Percentiles rank a stretch among this genome's conserved stretches.
These are phyloP conservation scores for Streptanthus diversifolius DNA, from an alignment of 345 rosid species.

Conservation along the genomic window DNA sequence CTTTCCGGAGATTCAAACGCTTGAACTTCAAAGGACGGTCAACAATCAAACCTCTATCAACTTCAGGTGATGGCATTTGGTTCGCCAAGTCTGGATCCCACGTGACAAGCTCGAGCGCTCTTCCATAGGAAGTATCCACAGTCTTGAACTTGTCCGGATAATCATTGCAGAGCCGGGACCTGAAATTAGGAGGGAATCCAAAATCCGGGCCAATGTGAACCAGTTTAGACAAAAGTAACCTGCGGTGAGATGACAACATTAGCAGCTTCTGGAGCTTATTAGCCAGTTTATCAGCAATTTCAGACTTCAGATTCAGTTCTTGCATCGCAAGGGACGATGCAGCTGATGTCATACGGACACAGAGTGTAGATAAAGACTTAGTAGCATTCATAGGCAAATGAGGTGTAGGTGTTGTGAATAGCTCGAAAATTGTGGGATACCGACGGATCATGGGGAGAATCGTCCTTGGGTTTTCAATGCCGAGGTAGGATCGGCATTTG, in stretches of 20 bases:
- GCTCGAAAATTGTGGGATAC: constrained; percentile 76
- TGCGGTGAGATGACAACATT: constrained; percentile 70
- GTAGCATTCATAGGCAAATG: constrained; percentile 76
- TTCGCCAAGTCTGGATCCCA: constrained; percentile 67
- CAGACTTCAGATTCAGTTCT: constrained; percentile 54
- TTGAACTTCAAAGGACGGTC: constrained; percentile 85
- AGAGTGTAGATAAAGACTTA: constrained; percentile 53
- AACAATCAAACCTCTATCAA: constrained; percentile 51
- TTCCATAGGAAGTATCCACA: constrained; percentile 75
- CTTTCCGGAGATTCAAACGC: constrained; percentile 67
- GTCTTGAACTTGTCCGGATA: constrained; percentile 68
- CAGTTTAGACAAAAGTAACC: constrained; percentile 72
- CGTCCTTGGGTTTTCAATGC: constrained; percentile 49
- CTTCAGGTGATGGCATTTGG: constrained; percentile 41
- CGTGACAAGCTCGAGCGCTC: constrained; percentile 76
- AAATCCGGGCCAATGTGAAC: constrained; percentile 87
- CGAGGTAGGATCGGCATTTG: constrained; percentile 70
- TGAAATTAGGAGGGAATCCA: constrained; percentile 83
- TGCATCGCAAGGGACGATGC: constrained; percentile 57
- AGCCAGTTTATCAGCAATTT: constrained; percentile 56
- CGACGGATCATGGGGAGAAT: constrained; percentile 68
- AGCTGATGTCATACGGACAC: constrained; percentile 73
- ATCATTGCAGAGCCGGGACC: constrained; percentile 81
- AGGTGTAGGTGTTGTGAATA: constrained; percentile 61
- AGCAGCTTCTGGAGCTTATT: constrained; percentile 78